Percentiles rank a stretch among this genome's conserved stretches.
phyloP scores from a whole-genome alignment of 163 green algal genomes.

The Dunaliella salina region DNA sequence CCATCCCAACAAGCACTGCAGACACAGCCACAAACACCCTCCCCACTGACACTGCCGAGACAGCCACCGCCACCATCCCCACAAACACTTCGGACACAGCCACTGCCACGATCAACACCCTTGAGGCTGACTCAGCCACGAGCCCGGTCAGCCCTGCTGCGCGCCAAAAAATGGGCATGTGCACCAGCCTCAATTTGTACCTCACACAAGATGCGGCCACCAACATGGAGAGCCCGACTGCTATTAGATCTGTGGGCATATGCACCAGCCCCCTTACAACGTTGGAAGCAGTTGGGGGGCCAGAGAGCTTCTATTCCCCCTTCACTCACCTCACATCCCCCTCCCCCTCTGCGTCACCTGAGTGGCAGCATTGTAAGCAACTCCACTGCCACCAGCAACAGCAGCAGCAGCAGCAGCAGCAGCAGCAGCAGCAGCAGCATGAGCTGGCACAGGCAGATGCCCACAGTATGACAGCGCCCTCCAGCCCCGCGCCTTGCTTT shows the following conservation, averaged over 20 bases:
- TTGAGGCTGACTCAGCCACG: no score
- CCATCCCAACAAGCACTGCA: neutral
- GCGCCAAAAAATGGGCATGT: no score
- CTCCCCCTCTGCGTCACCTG: neutral
- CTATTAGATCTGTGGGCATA: neutral
- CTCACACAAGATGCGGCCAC: neutral
- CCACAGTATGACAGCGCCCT: neutral
- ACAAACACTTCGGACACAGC: no score
- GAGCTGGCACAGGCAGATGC: neutral
- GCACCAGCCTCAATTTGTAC: no score
- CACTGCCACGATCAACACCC: no score
- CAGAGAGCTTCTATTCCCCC: neutral
- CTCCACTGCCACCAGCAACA: neutral
- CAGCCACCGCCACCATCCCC: neutral
- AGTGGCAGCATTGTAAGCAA: neutral
- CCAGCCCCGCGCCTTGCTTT: neutral
- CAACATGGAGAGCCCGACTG: neutral
- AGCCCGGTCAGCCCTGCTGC: no score
- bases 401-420: neutral
- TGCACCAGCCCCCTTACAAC: neutral
- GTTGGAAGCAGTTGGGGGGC: neutral
- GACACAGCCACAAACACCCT: neutral
- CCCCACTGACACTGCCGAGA: neutral
- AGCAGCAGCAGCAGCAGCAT: neutral
- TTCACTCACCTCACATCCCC: neutral